A percentile compares a stretch with the other conserved stretches of the same genome.
These are phyloP conservation scores for Didymella pomorum DNA, from an alignment of 2,329 filamentous ascomycete species.

Conservation along the genomic window DNA sequence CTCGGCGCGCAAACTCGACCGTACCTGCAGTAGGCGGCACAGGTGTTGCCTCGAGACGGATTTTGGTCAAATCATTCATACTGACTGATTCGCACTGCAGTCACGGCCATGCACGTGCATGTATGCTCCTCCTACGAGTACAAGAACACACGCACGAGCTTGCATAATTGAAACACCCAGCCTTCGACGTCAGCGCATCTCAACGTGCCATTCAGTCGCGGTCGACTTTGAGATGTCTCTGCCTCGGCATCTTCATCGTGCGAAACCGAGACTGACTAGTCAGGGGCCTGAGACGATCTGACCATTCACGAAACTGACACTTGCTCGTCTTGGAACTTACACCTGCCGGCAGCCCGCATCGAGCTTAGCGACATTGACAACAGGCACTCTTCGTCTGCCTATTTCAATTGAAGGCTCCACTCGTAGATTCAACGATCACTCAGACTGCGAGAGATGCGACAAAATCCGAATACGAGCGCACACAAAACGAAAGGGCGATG, in stretches of 20 bases:
- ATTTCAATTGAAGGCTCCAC: not conserved
- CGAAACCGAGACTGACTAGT: not conserved
- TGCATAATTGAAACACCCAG: not conserved
- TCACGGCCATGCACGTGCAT: not conserved
- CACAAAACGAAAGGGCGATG: not conserved
- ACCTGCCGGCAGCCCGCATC: not conserved
- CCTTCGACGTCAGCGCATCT: not conserved
- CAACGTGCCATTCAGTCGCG: not conserved
- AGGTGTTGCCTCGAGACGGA: not conserved
- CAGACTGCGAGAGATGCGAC: not conserved
- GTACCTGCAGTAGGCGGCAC: slow-evolving; percentile 3
- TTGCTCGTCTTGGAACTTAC: not conserved
- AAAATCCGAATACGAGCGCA: not conserved
- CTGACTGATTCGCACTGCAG: not conserved
- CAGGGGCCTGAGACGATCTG: slow-evolving; percentile 1
- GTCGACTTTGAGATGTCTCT: not conserved
- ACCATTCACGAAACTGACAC: not conserved
- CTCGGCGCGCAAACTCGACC: not conserved
- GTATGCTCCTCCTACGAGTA: no score
- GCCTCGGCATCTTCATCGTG: not conserved
- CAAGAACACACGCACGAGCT: not conserved
- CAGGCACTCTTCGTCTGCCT: not conserved
- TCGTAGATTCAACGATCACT: not conserved
- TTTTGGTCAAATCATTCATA: not conserved
- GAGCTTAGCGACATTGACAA: not conserved